Conservation (phyloP, 2,329 filamentous ascomycete species). For the Penicillium paneum region DNA sequence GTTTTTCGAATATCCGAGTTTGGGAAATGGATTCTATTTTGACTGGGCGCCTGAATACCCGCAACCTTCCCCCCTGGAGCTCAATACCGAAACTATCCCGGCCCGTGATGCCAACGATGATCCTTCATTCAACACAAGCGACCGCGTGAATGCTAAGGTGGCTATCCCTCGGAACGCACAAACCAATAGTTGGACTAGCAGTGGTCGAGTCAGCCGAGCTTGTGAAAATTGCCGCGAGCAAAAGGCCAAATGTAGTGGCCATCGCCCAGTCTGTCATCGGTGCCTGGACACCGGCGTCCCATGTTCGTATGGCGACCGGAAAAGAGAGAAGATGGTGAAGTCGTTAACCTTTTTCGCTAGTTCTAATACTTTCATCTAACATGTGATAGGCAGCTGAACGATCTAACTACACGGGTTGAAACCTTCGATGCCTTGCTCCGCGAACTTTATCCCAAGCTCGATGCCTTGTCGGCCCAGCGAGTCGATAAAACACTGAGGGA, state of each 20-base stretch:
- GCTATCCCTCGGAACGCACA: slow-evolving; percentile 29
- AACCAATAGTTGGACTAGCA: slow-evolving; percentile 23
- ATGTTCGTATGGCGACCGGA: slow-evolving; percentile 46
- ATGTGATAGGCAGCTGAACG: slow-evolving; percentile 36
- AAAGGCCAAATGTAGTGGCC: slow-evolving; percentile 48
- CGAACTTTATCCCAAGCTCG: slow-evolving; percentile 34
- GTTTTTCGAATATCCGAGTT: slow-evolving; percentile 5
- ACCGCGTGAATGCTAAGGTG: slow-evolving; percentile 29
- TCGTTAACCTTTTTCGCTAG: slow-evolving; percentile 21
- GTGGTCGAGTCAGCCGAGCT: slow-evolving; percentile 37
- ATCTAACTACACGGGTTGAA: slow-evolving; percentile 37
- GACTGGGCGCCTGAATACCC: slow-evolving; percentile 20
- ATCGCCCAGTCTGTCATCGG: slow-evolving; percentile 43
- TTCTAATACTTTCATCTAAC: slow-evolving; percentile 8
- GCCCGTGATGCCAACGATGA: slow-evolving; percentile 16
- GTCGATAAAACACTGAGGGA: slow-evolving; percentile 36
- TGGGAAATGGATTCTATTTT: slow-evolving; percentile 8
- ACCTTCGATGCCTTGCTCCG: slow-evolving; percentile 36
- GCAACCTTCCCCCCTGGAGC: slow-evolving; percentile 13
- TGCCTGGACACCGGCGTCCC: slow-evolving; percentile 41
- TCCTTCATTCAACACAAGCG: background rate
- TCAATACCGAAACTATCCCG: slow-evolving; percentile 15
- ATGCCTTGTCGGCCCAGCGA: slow-evolving; percentile 31
- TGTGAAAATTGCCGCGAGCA: slow-evolving; percentile 47
- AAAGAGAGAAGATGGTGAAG: slow-evolving; percentile 44